A percentile compares a stretch with the other conserved stretches of the same genome.
Conservation (phyloP, 2,329 filamentous ascomycete species). For the Pezizomycotina sp. region DNA sequence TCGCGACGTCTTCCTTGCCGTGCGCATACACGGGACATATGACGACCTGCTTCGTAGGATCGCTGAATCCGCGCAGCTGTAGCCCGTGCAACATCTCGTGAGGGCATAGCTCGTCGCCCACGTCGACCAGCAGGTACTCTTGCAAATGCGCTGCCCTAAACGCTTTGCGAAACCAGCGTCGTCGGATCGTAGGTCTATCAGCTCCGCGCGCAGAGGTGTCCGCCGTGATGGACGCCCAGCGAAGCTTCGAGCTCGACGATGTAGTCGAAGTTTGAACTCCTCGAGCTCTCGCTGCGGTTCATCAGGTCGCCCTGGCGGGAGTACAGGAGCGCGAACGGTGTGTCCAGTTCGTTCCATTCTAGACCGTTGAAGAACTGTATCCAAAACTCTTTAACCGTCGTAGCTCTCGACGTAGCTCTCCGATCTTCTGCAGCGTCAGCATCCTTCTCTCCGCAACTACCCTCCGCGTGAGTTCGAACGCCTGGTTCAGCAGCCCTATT, state of each 20-base stretch:
- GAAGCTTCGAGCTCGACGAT: constrained; percentile 10
- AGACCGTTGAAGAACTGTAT: constrained; percentile 16
- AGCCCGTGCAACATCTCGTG: constrained; percentile 11
- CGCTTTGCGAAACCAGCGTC: constrained; percentile 12
- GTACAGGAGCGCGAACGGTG: constrained; percentile 10
- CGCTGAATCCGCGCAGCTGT: constrained; percentile 4
- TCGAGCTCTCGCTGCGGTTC: constrained; percentile 42
- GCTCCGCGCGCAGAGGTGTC: constrained; percentile 8
- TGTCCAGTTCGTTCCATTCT: constrained; percentile 10
- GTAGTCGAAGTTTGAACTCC: constrained; percentile 6
- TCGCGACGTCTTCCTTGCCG: constrained; percentile 8
- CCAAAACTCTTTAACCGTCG: constrained; percentile 20
- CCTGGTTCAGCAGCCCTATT: constrained; percentile 22
- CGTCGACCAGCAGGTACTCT: constrained; percentile 7
- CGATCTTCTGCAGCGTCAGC: constrained; percentile 21
- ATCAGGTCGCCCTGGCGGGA: constrained; percentile 41
- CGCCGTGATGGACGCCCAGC: constrained; percentile 7
- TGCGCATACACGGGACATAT: constrained; percentile 11
- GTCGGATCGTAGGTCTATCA: constrained; percentile 7
- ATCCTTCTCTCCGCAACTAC: constrained; percentile 23
- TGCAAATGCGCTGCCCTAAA: constrained; percentile 10
- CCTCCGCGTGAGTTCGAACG: constrained; percentile 22
- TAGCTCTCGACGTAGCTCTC: constrained; percentile 40
- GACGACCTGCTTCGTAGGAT: constrained; percentile 6
- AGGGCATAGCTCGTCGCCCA: constrained; percentile 2